Evolutionary conservation across 257 asterid genomes (phyloP).

Genomic region (Nicotiana benthamiana): DNA sequence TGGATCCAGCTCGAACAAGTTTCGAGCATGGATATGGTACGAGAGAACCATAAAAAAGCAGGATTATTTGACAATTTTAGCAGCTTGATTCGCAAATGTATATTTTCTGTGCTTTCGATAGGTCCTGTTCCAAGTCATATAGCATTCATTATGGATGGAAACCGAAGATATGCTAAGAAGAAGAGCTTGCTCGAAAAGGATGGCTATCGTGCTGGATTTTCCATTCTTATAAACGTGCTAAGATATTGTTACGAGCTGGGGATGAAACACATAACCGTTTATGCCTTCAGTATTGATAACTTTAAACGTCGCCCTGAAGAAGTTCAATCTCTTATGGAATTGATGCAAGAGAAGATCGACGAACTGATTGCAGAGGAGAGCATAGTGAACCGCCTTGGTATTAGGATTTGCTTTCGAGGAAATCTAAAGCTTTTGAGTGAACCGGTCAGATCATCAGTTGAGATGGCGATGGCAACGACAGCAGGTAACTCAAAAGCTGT

Average conservation of each 20-base stretch:
- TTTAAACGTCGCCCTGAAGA: conserved; percentile 71
- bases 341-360: conserved; percentile 66
- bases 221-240: conserved; percentile 48
- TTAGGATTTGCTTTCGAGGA: conserved; percentile 53
- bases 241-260: conserved; percentile 58
- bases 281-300: conserved; percentile 79
- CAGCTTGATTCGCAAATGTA: conserved; percentile 1
- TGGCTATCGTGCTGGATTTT: conserved; percentile 56
- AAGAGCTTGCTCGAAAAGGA: conserved; percentile 34
- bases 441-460: conserved; percentile 48
- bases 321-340: conserved; percentile 63
- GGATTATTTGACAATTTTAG: neutral
- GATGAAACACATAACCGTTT: conserved; percentile 43
- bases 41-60: neutral
- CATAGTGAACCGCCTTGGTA: conserved; percentile 47
- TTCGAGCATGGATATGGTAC: conserved; percentile 2
- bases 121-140: conserved; percentile 61
- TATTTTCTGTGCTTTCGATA: conserved; percentile 30
- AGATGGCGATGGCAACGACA: conserved; percentile 56
- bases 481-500: conserved; percentile 40
- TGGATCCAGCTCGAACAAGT: neutral
- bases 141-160: conserved; percentile 82
- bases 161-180: conserved; percentile 63
- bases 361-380: conserved; percentile 43
- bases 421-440: conserved; percentile 49